Percentiles rank a stretch among this genome's conserved stretches.
These are phyloP conservation scores for Dalbergia cochinchinensis DNA, from an alignment of 306 rosid genomes.

Conservation along the genomic window DNA sequence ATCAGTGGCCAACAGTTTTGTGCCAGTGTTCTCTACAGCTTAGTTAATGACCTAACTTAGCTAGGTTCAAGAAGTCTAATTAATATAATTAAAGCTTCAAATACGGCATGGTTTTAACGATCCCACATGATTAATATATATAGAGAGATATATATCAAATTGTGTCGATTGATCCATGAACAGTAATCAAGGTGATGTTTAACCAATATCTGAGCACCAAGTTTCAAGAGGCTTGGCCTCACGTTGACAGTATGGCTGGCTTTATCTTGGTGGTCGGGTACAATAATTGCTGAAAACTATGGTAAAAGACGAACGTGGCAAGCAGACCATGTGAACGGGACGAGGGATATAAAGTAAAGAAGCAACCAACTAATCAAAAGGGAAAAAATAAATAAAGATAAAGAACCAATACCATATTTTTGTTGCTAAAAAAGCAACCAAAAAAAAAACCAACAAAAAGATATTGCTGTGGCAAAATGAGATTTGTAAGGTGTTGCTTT, in stretches of 20 bases:
- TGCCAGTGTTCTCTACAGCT: not conserved
- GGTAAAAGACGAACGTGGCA: constrained; percentile 19
- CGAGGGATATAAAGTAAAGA: constrained; percentile 43
- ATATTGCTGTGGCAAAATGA: constrained; percentile 1
- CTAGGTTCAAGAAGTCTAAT: not conserved
- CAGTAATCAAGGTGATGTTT: constrained; percentile 1
- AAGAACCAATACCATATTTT: not conserved
- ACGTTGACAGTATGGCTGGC: constrained; percentile 27
- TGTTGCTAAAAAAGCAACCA: constrained; percentile 2
- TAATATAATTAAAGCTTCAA: not conserved
- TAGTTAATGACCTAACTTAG: not conserved
- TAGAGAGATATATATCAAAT: not conserved
- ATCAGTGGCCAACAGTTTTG: not conserved
- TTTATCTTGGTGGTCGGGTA: constrained; percentile 39
- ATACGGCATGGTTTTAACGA: not conserved
- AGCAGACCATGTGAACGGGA: constrained; percentile 49
- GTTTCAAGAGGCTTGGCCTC: constrained; percentile 33
- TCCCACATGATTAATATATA: not conserved
- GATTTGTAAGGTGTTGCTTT: constrained; percentile 34
- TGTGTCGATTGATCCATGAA: not conserved
- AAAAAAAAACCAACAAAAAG: constrained; percentile 12
- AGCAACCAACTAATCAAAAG: not conserved
- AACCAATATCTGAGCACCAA: constrained; percentile 36
- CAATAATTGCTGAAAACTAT: constrained; percentile 39
- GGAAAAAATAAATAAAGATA: not conserved